phyloP scores from a whole-genome alignment of 306 rosid species.

The Acacia acuminata region DNA sequence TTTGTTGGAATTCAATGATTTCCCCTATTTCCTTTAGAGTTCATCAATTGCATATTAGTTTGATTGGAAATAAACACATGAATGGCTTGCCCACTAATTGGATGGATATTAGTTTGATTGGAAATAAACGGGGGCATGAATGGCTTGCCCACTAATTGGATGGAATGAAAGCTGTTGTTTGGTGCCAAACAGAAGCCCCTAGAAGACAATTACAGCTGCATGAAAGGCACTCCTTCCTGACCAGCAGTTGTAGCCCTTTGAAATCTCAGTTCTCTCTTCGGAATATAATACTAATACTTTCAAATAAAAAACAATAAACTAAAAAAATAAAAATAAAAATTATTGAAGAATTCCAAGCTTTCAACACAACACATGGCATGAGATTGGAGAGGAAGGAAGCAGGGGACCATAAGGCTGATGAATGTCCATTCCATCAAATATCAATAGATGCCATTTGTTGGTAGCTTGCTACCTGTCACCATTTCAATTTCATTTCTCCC shows the following conservation, averaged over 20 bases:
- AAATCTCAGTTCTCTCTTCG: neutral
- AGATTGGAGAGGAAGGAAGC: neutral
- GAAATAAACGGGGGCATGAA: neutral
- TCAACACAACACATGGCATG: neutral
- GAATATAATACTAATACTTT: neutral
- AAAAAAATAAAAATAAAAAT: neutral
- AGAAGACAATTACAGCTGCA: neutral
- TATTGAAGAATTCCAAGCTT: neutral
- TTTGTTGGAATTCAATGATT: no score
- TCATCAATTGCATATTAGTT: neutral
- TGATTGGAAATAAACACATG: neutral
- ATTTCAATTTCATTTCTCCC: neutral
- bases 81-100: neutral
- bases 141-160: neutral
- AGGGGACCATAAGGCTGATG: neutral
- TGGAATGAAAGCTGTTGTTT: neutral
- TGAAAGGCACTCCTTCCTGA: neutral
- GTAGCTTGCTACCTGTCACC: neutral
- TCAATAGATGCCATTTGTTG: neutral
- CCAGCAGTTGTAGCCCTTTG: neutral
- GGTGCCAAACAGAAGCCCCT: neutral
- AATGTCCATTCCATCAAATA: neutral
- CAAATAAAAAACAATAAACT: neutral
- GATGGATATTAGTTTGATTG: neutral
- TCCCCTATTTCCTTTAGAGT: no score